Base-by-base conservation (phyloP, 495 filamentous ascomycete species). In the Xylaria scruposa region DNA sequence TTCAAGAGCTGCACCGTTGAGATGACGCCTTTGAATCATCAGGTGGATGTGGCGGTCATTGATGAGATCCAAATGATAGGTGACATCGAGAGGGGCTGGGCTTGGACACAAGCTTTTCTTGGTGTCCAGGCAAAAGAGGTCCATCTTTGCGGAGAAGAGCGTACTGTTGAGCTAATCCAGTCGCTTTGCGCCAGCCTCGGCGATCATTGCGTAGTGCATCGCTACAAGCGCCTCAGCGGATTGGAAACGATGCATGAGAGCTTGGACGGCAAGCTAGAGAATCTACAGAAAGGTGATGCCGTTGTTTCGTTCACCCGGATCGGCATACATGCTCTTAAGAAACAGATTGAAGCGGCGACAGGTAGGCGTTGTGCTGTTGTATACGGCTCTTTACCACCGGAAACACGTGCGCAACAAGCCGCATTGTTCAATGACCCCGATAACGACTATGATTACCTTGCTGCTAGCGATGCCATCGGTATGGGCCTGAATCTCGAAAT, bases 11-110 rank as follows among this genome's bases (percentile, higher is more conserved):
- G 97, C 76, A 99, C 97, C 0, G 95, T 99, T 13, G 97, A 99
- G 79, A 99, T 99, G 97, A 88, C 94, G 51, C 92, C 91, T 46
- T 73, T 97, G 12, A 91, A 91, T 68, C 76, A 76, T 17, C 72
- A 75, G 4, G 89, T 94, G 38, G 95, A 98, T 59, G 96, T 98
- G 65, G 94, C 93, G 10, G 95, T 99, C 73, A 93, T 99, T 68
- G 95, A 99, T 76, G 95, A 99, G 83, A 98, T 98, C 69, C 97
- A 99, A 78, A 98, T 98, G 96, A 94, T 98, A 68, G 91, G 90
- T 24, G 89, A 93, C 75, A 61, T 78, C 2, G 86, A 91, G 1
- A 91, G 97, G 61, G 97, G 97, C 2, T 98, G 94, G 94, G 97
- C 95, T 40, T 99, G 97, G 97, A 97, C 96, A 7, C 91, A 94